Percentiles rank a stretch among this genome's conserved stretches.
Conservation (phyloP, 495 filamentous ascomycete genomes). For the Penicillium paradoxum region DNA sequence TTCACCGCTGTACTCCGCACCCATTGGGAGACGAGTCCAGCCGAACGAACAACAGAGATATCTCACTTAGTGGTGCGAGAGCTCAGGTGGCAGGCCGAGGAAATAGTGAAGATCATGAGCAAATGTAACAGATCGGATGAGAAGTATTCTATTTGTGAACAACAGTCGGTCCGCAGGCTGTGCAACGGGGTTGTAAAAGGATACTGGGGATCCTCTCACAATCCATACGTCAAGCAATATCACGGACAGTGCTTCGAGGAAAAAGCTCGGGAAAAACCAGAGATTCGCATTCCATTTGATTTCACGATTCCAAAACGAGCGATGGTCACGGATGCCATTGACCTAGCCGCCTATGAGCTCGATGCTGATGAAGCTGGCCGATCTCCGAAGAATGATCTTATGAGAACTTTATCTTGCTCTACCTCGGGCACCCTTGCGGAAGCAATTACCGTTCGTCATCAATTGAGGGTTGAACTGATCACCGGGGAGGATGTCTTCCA, state of each 20-base stretch:
- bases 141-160: not conserved
- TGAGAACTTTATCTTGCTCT: too few species aligned
- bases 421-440: not conserved
- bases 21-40: not conserved
- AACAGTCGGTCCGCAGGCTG: not conserved
- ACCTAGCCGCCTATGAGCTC: not conserved
- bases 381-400: not conserved
- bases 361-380: not conserved
- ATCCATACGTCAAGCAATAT: not conserved
- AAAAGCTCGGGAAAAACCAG: not conserved
- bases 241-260: not conserved
- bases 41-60: not conserved
- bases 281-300: not conserved
- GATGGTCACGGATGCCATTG: not conserved
- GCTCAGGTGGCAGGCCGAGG: not conserved
- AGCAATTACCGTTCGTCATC: not conserved
- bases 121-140: not conserved
- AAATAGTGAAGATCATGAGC: not conserved
- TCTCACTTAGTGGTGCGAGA: not conserved
- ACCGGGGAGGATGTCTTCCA: not conserved
- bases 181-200: not conserved
- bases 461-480: not conserved
- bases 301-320: not conserved
- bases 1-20: not conserved
- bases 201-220: not conserved